phyloP scores from a whole-genome alignment of 441 rosid species.

The Erodium texanum region DNA sequence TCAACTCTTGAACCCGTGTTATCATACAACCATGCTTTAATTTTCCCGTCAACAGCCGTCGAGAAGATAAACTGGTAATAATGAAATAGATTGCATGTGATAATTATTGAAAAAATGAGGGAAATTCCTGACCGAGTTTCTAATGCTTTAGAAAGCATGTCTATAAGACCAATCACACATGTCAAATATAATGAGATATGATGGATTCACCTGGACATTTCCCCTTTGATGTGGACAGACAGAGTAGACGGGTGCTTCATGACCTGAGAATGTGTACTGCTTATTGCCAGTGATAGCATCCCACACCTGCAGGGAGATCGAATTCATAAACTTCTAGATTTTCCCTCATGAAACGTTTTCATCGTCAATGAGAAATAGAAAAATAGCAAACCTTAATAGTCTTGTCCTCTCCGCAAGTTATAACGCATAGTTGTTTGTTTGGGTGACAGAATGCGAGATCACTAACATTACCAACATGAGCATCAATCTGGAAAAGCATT shows the following conservation, averaged over 20 bases:
- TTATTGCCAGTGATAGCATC: conserved; percentile 47
- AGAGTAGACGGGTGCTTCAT: conserved; percentile 71
- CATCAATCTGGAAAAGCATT: conserved; percentile 48
- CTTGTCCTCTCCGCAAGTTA: conserved; percentile 76
- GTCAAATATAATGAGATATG: not conserved
- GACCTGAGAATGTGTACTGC: conserved; percentile 53
- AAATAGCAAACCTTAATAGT: conserved; percentile 44
- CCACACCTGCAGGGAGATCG: conserved; percentile 49
- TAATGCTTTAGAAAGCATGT: not conserved
- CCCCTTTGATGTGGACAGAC: conserved; percentile 72
- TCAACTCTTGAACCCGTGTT: conserved; percentile 68
- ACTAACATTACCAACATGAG: conserved; percentile 65
- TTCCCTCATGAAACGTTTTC: conserved; percentile 10
- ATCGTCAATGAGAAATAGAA: conserved; percentile 9
- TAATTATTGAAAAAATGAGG: not conserved
- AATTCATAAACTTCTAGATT: conserved; percentile 6
- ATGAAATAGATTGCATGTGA: not conserved
- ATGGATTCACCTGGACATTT: conserved; percentile 52
- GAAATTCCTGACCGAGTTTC: not conserved
- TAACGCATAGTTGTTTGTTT: conserved; percentile 48
- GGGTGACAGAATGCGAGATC: conserved; percentile 70
- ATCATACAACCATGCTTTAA: conserved; percentile 80
- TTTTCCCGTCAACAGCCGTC: conserved; percentile 72
- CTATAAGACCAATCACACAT: not conserved
- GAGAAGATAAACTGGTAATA: conserved; percentile 59